These are phyloP conservation scores for Astragalus membranaceus DNA, from an alignment of 306 rosid genomes.

Conservation along the genomic window DNA sequence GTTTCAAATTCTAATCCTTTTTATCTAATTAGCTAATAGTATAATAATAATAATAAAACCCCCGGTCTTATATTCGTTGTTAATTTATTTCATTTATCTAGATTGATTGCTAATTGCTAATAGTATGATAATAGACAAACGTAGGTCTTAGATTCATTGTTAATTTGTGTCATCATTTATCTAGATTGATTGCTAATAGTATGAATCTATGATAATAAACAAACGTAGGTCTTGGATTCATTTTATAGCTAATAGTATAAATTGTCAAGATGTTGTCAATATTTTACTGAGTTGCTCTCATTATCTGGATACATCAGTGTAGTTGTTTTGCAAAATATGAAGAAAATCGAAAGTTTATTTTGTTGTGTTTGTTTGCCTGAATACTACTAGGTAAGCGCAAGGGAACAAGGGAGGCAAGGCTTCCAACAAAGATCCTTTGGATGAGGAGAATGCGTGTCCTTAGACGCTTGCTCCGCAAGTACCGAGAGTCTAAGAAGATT, in stretches of 20 bases:
- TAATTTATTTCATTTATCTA: neutral
- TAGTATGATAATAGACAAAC: neutral
- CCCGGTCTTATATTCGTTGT: too few relatives aligned
- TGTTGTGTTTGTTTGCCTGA: neutral
- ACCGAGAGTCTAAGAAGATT: slow-evolving; percentile 81
- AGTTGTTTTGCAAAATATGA: neutral
- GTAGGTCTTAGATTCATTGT: neutral
- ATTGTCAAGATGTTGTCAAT: neutral
- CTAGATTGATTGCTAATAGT: neutral
- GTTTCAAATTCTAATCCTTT: neutral
- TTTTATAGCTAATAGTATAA: neutral
- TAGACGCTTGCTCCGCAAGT: slow-evolving; percentile 93
- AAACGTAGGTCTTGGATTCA: too few relatives aligned
- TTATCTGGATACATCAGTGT: too few relatives aligned
- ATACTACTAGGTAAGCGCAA: slow-evolving; percentile 63
- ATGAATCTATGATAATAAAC: too few relatives aligned
- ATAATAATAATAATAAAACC: neutral
- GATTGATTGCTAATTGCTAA: neutral
- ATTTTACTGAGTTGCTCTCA: neutral
- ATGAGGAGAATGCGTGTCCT: slow-evolving; percentile 98
- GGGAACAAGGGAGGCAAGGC: slow-evolving; percentile 98
- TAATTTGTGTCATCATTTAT: neutral
- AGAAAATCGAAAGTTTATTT: neutral
- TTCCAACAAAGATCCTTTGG: slow-evolving; percentile 91
- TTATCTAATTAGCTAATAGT: neutral